Percentiles rank a stretch among this genome's conserved stretches.
Conservation (phyloP, 2,329 filamentous ascomycete genomes). For the Aspergillus sergii region DNA sequence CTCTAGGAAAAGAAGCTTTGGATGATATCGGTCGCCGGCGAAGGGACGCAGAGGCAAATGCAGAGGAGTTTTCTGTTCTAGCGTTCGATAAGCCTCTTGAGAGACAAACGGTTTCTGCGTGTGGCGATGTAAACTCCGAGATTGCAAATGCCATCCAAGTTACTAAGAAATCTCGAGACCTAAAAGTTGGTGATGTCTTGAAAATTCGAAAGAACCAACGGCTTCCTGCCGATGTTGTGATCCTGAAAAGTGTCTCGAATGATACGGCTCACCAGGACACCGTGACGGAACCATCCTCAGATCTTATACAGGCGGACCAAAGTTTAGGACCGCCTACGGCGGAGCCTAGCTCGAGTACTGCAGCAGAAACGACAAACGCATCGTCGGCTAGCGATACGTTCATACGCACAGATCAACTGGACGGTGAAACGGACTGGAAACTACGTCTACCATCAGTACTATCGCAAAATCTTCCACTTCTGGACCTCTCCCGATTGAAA, state of each 20-base stretch:
- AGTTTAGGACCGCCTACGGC: constrained; percentile 20
- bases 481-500: constrained; percentile 67
- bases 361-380: constrained; percentile 33
- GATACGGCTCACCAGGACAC: constrained; percentile 34
- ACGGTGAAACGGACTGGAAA: constrained; percentile 99
- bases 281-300: constrained; percentile 24
- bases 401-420: constrained; percentile 94
- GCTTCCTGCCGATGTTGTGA: constrained; percentile 90
- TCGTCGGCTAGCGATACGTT: constrained; percentile 77
- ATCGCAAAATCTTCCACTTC: constrained; percentile 74
- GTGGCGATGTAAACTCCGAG: constrained; percentile 14
- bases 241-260: constrained; percentile 79
- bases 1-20: constrained; percentile 90
- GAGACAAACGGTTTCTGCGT: constrained; percentile 9
- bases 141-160: constrained; percentile 61
- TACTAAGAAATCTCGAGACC: constrained; percentile 78
- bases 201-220: constrained; percentile 90
- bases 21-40: constrained; percentile 87
- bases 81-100: constrained; percentile 59
- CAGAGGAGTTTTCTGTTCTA: constrained; percentile 81
- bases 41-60: constrained; percentile 91
- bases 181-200: constrained; percentile 94
- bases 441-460: constrained; percentile 82
- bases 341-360: constrained; percentile 18
- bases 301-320: constrained; percentile 30